Base-by-base conservation (phyloP, 2,329 filamentous ascomycete genomes). In the Cordyceps fumosorosea region DNA sequence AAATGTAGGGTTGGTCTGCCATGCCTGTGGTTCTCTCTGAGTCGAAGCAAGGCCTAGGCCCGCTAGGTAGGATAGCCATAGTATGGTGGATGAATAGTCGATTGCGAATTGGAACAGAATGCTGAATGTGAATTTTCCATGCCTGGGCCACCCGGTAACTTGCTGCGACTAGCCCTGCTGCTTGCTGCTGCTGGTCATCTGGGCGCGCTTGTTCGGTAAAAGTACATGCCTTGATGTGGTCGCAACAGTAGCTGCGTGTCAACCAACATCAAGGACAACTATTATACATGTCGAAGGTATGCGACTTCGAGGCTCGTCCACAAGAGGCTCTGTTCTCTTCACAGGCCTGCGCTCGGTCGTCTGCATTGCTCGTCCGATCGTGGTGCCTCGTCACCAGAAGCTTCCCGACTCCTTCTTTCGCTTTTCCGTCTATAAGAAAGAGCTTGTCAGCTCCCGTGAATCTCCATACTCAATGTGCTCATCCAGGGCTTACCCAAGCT, bases 401-500 rank as follows among this genome's bases (percentile, higher is more conserved):
- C 67, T 55, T 3, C 63, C 66, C 24, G 65, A 62, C 62, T 74
- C 72, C 64, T 71, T 73, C 64, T 65, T 74, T 44, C 74, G 70
- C 58, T 70, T 71, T 18, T 73, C 70, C 20, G 67, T 73, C 73
- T 76, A 45, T 5, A 3, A 1, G 26, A 24, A 37, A 67, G n/a
- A 66, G 29, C 65, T 29, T 22, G 24, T 26, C 3, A 20, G 34
- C 16, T 5, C 56, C n/a, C 8, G 24, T 26, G 26, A 50, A 7
- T 37, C 37, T 34, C 6, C 48, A 37, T 10, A 5, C 8, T n/a
- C 40, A 8, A 5, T 48, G 24, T 8, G 11, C 11, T 24, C 29
- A 11, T 44, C 20, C 14, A 60, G 18, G 6, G 69, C 79, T 65
- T 81, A 96, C 92, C 93, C 93, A 97, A 79, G 88, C 84, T 77